These are phyloP conservation scores for Suhomyces pyralidae DNA, from an alignment of 805 yeast species.

Conservation along the genomic window DNA sequence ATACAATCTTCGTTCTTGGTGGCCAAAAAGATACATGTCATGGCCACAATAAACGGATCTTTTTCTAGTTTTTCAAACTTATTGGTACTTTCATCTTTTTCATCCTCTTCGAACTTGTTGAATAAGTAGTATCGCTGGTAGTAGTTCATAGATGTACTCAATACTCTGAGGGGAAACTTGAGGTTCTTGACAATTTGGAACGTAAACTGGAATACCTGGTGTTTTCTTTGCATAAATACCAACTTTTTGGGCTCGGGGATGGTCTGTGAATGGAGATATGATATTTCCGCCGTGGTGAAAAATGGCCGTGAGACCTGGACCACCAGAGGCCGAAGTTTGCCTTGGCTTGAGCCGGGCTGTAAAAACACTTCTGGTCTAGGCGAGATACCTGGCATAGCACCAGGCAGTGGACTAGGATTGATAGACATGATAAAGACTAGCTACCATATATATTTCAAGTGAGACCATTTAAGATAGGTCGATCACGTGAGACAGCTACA, in stretches of 20 bases:
- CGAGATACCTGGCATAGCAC: not conserved
- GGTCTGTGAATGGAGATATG: conserved; percentile 49
- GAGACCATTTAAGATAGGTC: not conserved
- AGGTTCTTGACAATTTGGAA: conserved; percentile 50
- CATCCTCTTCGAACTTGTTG: conserved; percentile 50
- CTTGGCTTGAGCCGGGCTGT: not conserved
- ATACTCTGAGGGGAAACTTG: conserved; percentile 66
- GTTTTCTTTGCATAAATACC: conserved; percentile 48
- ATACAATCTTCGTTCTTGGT: conserved; percentile 81
- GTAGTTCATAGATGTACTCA: conserved; percentile 68
- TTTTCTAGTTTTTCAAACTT: conserved; percentile 20
- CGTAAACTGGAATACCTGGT: conserved; percentile 52
- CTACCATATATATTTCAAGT: not conserved
- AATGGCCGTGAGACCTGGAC: conserved; percentile 57
- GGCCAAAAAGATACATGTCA: conserved; percentile 67
- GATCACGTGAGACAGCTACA: not conserved
- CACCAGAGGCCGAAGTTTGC: not conserved
- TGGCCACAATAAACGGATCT: conserved; percentile 59
- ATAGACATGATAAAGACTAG: not conserved
- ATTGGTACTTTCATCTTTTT: conserved; percentile 22
- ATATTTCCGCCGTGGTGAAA: conserved; percentile 52
- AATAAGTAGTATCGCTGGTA: conserved; percentile 70
- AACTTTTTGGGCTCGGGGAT: conserved; percentile 46
- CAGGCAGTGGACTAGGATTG: not conserved
- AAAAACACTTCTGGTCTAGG: not conserved